These are phyloP conservation scores for Letharia lupina DNA, from an alignment of 495 filamentous ascomycete species.

Conservation along the genomic window DNA sequence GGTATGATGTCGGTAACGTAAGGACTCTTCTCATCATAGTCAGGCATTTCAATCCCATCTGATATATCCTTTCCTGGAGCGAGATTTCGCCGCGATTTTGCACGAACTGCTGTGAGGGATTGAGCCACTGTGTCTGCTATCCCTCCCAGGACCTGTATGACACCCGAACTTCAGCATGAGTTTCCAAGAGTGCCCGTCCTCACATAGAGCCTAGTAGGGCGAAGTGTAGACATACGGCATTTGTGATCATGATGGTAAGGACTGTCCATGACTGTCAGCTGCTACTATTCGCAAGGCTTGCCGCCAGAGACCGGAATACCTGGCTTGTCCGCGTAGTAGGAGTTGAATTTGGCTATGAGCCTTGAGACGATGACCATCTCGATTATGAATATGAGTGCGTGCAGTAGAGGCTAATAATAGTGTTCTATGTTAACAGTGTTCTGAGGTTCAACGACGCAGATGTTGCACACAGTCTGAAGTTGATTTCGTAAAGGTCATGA, in stretches of 20 bases:
- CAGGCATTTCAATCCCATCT: conserved; percentile 80
- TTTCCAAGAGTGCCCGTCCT: neutral
- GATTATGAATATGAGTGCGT: conserved; percentile 75
- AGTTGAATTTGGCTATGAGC: conserved; percentile 78
- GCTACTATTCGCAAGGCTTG: conserved; percentile 19
- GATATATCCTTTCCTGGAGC: conserved; percentile 53
- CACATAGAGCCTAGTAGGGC: conserved; percentile 1
- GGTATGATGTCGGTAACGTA: conserved; percentile 56
- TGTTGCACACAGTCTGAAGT: conserved; percentile 8
- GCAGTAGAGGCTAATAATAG: conserved; percentile 65
- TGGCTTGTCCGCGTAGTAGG: conserved; percentile 81
- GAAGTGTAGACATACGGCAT: conserved; percentile 56
- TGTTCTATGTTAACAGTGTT: conserved; percentile 25
- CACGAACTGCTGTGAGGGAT: conserved; percentile 72
- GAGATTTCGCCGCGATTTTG: conserved; percentile 54
- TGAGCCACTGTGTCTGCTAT: conserved; percentile 95
- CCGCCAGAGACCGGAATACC: conserved; percentile 40
- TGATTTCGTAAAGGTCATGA: conserved; percentile 17
- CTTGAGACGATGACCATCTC: conserved; percentile 80
- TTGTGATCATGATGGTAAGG: conserved; percentile 96
- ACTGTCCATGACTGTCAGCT: conserved; percentile 44
- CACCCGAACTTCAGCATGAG: conserved; percentile 6
- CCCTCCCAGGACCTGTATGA: conserved; percentile 64
- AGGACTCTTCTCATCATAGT: conserved; percentile 77
- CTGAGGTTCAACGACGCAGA: neutral